These are phyloP conservation scores for Penicillium janthinellum DNA, from an alignment of 2,329 filamentous ascomycete genomes.

Conservation along the genomic window DNA sequence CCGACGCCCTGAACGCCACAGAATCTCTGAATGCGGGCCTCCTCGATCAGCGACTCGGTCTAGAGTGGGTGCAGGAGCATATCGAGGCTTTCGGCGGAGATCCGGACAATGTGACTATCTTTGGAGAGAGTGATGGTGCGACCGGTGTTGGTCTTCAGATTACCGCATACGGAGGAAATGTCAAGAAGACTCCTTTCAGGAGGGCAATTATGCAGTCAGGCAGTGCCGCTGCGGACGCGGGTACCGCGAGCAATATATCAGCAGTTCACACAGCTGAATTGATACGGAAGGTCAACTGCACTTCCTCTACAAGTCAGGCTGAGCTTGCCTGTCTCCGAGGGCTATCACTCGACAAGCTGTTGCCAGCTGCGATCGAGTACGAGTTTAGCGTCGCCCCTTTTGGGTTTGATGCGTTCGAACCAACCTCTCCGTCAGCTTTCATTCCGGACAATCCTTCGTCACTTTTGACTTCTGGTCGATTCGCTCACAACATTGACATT, in stretches of 20 bases:
- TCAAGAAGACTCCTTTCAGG: slow-evolving; percentile 6
- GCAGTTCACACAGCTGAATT: slow-evolving; percentile 8
- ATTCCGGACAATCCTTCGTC: slow-evolving; percentile 15
- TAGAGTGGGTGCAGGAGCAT: slow-evolving; percentile 9
- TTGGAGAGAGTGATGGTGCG: slow-evolving; percentile 17
- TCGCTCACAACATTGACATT: slow-evolving; percentile 14
- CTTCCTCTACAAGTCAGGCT: slow-evolving; percentile 5
- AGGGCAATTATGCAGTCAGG: slow-evolving; percentile 18
- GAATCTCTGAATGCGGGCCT: slow-evolving; percentile 11
- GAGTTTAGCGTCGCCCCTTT: slow-evolving; percentile 6
- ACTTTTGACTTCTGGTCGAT: slow-evolving; percentile 13
- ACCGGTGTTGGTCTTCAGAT: slow-evolving; percentile 18
- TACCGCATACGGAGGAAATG: slow-evolving; percentile 13
- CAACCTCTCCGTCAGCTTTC: slow-evolving; percentile 11
- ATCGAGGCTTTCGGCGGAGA: slow-evolving; percentile 13
- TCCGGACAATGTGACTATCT: slow-evolving; percentile 14
- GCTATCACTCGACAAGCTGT: slow-evolving; percentile 6
- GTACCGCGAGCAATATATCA: slow-evolving; percentile 6
- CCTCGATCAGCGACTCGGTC: slow-evolving; percentile 12
- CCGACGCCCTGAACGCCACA: slow-evolving; percentile 9
- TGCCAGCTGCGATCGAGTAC: slow-evolving; percentile 3
- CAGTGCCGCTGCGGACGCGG: slow-evolving; percentile 3
- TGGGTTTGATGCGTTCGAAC: slow-evolving; percentile 10
- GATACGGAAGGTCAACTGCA: slow-evolving; percentile 11
- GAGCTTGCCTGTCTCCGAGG: slow-evolving; percentile 14